Evolutionary conservation across 176 grass and related monocot species (phyloP), one percentile per base, ranked within the genome.

Genomic region (Ampelocalamus luodianensis): DNA sequence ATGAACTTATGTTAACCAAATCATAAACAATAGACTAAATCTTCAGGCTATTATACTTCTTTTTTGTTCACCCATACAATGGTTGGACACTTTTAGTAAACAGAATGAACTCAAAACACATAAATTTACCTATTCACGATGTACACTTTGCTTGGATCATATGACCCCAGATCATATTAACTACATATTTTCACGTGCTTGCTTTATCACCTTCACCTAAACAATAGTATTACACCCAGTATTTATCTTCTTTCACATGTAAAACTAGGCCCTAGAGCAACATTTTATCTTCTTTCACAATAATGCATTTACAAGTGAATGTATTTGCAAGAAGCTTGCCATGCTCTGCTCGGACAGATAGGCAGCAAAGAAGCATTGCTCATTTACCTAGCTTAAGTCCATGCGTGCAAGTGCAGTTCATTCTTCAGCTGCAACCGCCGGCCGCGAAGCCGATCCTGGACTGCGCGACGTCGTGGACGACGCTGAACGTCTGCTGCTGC

Each of bases 401-500:
- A 36, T 62, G 40, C 68, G 43, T 59, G 59, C 45, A 59, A 7
- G 18, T 26, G 42, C 53, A 9, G 18, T 53, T 67, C 53, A 50
- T 24, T 55, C 29, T 38, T 97, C 88, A 97, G 82, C 85, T 83
- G 86, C 94, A 97, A 6, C 90, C 94, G 5, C 90, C 94, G 5
- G 90, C 29, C 15, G 90, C 90, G 63, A 97, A 94, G 58, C 94
- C 92, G 69, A 97, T 85, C 80, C 44, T 97, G 4, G 85, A 90
- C 6, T 76, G 77, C 10, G 72, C 79, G 12, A 94, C 90, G 65
- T 97, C 94, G 71, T 94, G 94, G 18, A 87, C 53, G 22, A 97
- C 68, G 29, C 88, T 90, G 71, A 97, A 97, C 34, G 92, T 85
- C 86, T 94, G 94, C 82, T 97, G 94, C 82, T 97, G 94, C 46